phyloP scores from a whole-genome alignment of 768 basidiomycete genomes.

The Crucibulum laeve region DNA sequence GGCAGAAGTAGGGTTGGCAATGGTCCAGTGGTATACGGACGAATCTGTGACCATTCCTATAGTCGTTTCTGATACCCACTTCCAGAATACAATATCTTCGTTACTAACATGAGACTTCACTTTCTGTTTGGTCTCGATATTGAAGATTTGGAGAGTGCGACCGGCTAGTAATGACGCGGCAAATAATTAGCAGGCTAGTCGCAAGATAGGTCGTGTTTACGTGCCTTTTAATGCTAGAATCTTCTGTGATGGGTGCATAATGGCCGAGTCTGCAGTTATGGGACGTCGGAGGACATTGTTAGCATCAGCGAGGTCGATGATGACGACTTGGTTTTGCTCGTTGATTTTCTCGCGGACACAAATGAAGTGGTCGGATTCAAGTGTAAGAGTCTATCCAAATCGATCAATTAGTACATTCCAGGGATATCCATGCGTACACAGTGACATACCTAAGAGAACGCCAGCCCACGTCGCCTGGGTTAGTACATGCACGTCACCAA shows the following conservation, averaged over 20 bases:
- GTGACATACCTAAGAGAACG: constrained; percentile 25
- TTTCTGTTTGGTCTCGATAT: constrained; percentile 96
- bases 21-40: constrained; percentile 90
- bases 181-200: constrained; percentile 6
- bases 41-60: constrained; percentile 96
- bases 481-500: constrained; percentile 28
- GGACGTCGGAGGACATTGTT: constrained; percentile 96
- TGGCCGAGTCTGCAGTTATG: constrained; percentile 97
- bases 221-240: constrained; percentile 91
- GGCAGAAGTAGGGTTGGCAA: constrained; percentile 65
- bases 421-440: no score
- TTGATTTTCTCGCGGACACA: constrained; percentile 95
- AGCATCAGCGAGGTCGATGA: constrained; percentile 95
- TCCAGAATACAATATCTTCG: constrained; percentile 98
- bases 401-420: not conserved
- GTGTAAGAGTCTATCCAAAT: constrained; percentile 68
- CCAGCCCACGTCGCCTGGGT: constrained; percentile 14
- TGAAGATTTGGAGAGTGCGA: constrained; percentile 95
- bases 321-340: constrained; percentile 97
- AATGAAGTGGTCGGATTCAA: constrained; percentile 98
- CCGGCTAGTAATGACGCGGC: constrained; percentile 51
- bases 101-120: constrained; percentile 93
- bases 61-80: constrained; percentile 90
- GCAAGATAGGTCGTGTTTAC: constrained; percentile 14
- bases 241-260: constrained; percentile 97